phyloP scores from a whole-genome alignment of 345 rosid genomes.

The Eucalyptus regnans region DNA sequence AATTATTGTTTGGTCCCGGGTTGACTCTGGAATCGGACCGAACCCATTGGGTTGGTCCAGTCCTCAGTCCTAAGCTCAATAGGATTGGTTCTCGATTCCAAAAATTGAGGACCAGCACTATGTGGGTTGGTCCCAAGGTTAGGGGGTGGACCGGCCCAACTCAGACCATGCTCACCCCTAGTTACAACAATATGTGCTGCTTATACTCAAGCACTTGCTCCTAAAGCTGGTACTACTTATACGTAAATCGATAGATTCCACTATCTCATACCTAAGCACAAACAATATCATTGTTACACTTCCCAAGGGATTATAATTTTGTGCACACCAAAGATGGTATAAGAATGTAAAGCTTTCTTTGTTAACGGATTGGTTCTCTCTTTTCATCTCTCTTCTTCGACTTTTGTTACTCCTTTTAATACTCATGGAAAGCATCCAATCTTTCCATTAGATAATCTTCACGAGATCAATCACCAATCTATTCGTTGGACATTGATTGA shows the following conservation, averaged over 20 bases:
- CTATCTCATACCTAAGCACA: neutral
- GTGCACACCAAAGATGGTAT: neutral
- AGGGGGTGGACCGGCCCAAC: no score
- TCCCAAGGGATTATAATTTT: neutral
- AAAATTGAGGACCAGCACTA: no score
- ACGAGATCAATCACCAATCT: neutral
- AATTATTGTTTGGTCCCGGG: no score
- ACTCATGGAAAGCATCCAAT: neutral
- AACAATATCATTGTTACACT: neutral
- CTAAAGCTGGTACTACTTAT: neutral
- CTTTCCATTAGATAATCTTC: neutral
- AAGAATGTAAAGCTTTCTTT: neutral
- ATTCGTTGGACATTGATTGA: neutral
- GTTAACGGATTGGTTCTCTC: neutral
- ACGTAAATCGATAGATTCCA: no score
- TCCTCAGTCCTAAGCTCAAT: no score
- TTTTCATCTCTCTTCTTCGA: neutral
- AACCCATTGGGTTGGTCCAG: no score
- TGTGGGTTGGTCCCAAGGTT: no score
- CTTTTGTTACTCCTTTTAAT: neutral
- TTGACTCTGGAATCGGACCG: no score
- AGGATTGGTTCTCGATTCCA: no score
- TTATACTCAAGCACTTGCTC: neutral
- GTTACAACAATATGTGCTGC: neutral
- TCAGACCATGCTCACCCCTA: no score